These are phyloP conservation scores for Huntiella moniliformis DNA, from an alignment of 2,329 filamentous ascomycete genomes.

Conservation along the genomic window DNA sequence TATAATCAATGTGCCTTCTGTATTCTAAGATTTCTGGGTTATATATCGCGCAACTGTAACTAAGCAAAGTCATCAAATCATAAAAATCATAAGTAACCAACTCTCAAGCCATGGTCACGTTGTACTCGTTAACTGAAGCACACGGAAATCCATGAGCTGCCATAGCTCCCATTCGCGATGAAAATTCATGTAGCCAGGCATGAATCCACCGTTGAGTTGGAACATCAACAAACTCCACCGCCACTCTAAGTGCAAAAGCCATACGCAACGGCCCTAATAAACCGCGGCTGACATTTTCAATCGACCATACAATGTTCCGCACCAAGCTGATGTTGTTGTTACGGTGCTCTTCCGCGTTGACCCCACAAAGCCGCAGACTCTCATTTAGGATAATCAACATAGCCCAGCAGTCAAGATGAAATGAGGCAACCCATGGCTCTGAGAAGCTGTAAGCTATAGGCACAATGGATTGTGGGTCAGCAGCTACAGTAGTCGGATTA, in stretches of 20 bases:
- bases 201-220: constrained; percentile 20
- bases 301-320: constrained; percentile 19
- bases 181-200: constrained; percentile 17
- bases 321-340: constrained; percentile 2
- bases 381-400: constrained; percentile 24
- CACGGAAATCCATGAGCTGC: constrained; percentile 16
- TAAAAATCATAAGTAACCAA: not conserved
- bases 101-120: constrained; percentile 1
- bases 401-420: constrained; percentile 22
- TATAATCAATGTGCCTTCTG: too few relatives aligned
- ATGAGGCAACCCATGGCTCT: constrained; percentile 19
- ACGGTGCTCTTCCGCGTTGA: constrained; percentile 8
- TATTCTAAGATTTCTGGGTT: not conserved
- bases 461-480: constrained; percentile 17
- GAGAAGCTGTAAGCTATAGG: constrained; percentile 18
- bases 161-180: constrained; percentile 19
- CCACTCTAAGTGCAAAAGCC: constrained; percentile 21
- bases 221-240: constrained; percentile 21
- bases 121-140: constrained; percentile 14
- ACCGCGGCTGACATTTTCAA: constrained; percentile 21
- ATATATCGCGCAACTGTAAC: not conserved
- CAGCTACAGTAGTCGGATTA: constrained; percentile 16
- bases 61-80: not conserved
- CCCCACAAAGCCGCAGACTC: constrained; percentile 18
- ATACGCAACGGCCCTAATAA: constrained; percentile 23